A percentile compares a stretch with the other conserved stretches of the same genome.
phyloP scores from a whole-genome alignment of 371 early-diverging fungal species.

The Mortierella sp. region DNA sequence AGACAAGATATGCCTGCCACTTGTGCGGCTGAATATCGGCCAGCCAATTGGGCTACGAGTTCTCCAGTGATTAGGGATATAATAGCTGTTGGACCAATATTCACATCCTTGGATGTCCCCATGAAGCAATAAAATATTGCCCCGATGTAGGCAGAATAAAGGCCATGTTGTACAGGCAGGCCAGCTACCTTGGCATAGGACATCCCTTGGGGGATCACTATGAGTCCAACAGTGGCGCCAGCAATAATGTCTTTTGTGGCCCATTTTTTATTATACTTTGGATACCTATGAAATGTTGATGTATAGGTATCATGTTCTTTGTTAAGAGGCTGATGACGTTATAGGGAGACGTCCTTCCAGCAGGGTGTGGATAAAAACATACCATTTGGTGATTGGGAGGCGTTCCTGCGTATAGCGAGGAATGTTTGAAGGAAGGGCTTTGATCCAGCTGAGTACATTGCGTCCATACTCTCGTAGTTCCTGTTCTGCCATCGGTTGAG shows the following conservation, averaged over 20 bases:
- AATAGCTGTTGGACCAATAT: conserved; percentile 92
- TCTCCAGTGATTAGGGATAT: conserved; percentile 84
- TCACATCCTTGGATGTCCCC: conserved; percentile 89
- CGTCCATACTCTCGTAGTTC: conserved; percentile 20
- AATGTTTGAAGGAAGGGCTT: conserved; percentile 17
- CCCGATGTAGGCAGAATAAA: conserved; percentile 87
- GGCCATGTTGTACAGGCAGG: conserved; percentile 85
- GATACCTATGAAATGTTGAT: conserved; percentile 27
- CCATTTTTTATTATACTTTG: conserved; percentile 66
- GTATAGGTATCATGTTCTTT: not conserved
- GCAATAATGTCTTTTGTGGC: conserved; percentile 84
- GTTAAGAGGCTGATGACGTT: not conserved
- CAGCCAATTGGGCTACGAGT: conserved; percentile 62
- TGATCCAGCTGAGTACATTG: not conserved
- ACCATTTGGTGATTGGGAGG: conserved; percentile 32
- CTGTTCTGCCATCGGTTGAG: conserved; percentile 26
- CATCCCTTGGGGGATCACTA: conserved; percentile 90
- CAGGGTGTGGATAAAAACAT: not conserved
- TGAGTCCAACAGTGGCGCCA: conserved; percentile 85
- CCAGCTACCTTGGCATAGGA: conserved; percentile 88
- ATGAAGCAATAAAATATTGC: conserved; percentile 79
- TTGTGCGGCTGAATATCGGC: conserved; percentile 56
- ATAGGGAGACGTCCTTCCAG: not conserved
- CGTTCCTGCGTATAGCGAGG: conserved; percentile 28
- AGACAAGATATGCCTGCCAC: conserved; percentile 71